These are phyloP conservation scores for Xanthoconium purpureum DNA, from an alignment of 768 basidiomycete genomes.

Conservation along the genomic window DNA sequence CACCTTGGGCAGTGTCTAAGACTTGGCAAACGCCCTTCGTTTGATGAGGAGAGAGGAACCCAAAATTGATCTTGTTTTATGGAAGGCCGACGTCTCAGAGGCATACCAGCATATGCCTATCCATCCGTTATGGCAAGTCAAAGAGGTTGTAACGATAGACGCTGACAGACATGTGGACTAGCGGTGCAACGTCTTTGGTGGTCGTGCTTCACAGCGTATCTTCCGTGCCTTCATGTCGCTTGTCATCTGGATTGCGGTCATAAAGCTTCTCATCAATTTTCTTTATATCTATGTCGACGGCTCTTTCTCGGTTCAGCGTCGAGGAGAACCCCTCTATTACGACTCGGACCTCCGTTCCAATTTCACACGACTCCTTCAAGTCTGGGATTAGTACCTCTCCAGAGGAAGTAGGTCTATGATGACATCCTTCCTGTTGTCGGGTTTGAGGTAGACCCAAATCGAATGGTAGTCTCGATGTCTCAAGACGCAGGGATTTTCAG, in stretches of 20 bases:
- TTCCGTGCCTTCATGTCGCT: background rate
- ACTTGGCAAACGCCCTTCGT: background rate
- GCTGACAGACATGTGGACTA: background rate
- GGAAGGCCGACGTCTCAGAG: background rate
- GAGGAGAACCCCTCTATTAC: background rate
- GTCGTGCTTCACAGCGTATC: background rate
- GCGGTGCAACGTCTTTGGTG: background rate
- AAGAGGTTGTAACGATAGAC: background rate
- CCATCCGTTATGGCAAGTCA: background rate
- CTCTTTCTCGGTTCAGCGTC: background rate
- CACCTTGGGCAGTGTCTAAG: background rate
- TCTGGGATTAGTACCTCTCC: background rate
- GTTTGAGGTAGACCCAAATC: background rate
- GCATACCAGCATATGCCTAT: background rate
- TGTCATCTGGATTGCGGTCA: background rate
- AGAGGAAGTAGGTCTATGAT: background rate
- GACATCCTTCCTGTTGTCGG: background rate
- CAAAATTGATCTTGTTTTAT: background rate
- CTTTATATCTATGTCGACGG: background rate
- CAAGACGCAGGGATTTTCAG: conserved; percentile 1
- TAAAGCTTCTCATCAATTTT: background rate
- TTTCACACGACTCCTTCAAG: background rate
- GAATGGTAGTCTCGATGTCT: background rate
- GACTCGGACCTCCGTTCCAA: background rate
- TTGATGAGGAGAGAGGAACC: background rate